phyloP scores from a whole-genome alignment of 2,329 filamentous ascomycete genomes.

The Fusarium sp. region DNA sequence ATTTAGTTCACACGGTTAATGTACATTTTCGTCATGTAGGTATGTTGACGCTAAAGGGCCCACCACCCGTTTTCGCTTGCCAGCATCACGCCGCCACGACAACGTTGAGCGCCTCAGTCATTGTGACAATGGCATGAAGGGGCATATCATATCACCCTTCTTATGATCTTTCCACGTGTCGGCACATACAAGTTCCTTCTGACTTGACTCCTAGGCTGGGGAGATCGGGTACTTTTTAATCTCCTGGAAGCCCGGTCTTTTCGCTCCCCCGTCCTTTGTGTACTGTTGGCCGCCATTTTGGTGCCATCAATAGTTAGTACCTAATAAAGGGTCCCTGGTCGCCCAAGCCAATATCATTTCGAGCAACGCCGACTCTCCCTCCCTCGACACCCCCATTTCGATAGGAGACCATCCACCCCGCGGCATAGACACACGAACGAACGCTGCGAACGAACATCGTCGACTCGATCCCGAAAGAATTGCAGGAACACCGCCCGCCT shows the following conservation, averaged over 20 bases:
- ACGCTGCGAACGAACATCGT: neutral
- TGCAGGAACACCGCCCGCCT: neutral
- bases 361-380: conserved; percentile 28
- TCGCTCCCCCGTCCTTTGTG: conserved; percentile 16
- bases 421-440: conserved; percentile 7
- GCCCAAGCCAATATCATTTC: conserved; percentile 39
- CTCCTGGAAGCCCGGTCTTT: conserved; percentile 15
- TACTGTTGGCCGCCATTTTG: conserved; percentile 30
- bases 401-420: conserved; percentile 29
- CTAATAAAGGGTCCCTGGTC: conserved; percentile 38
- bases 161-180: conserved; percentile 18
- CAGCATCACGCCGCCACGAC: conserved; percentile 33
- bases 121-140: conserved; percentile 19
- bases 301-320: conserved; percentile 34
- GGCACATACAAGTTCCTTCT: conserved; percentile 1
- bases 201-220: neutral
- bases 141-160: conserved; percentile 8
- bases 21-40: conserved; percentile 11
- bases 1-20: neutral
- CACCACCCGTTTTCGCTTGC: conserved; percentile 33
- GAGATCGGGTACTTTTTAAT: neutral
- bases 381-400: conserved; percentile 32
- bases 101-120: conserved; percentile 25
- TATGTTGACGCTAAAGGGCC: conserved; percentile 25
- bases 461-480: neutral